Evolutionary conservation across 2,329 filamentous ascomycete genomes (phyloP), one percentile per base, ranked within the genome.

Genomic region (Penicillium verrucosum): DNA sequence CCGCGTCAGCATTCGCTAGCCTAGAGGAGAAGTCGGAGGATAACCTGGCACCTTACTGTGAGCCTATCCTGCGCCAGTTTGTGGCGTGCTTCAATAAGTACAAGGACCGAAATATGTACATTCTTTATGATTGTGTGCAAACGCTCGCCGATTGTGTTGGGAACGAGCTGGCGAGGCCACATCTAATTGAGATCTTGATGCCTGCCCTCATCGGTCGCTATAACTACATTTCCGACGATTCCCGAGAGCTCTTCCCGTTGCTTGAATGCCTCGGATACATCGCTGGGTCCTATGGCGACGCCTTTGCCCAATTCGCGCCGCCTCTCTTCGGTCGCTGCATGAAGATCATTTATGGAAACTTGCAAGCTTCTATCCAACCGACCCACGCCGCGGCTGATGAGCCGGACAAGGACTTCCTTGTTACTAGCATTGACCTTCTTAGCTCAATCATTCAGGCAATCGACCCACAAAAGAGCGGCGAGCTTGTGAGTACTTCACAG

Each of bases 91-190:
- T 99, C 75, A 84, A 81, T 51, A 92, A 89, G 75, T 99, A 97
- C 84, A 97, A 99, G 81, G 93, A 97, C 75, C 88, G 91, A 68
- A 99, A 99, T 78, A 97, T 97, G 86, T 97, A 95, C 78, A 95
- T 97, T 53, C 84, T 99, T 34, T 99, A 99, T 78, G 94, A 99
- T 77, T 97, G 94, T 73, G 90, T 99, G 34, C 94, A 99, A 77
- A 99, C 94, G 0, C 80, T 99, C 56, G 94, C 94, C 4, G 94
- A 99, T 74, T 89, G 91, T 69, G 89, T 97, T 53, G 92, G 91
- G 11, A 86, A 88, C 7, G 85, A 89, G 34, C 81, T 99, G 62
- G 89, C 91, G n/a, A 82, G 85, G 59, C 89, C 89, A 7, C 85
- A 92, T 51, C 83, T 96, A n/a, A 86, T 92, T 40, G 84, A 89